phyloP scores from a whole-genome alignment of 169 alveolate genomes.

The Cyclospora cayetanensis region DNA sequence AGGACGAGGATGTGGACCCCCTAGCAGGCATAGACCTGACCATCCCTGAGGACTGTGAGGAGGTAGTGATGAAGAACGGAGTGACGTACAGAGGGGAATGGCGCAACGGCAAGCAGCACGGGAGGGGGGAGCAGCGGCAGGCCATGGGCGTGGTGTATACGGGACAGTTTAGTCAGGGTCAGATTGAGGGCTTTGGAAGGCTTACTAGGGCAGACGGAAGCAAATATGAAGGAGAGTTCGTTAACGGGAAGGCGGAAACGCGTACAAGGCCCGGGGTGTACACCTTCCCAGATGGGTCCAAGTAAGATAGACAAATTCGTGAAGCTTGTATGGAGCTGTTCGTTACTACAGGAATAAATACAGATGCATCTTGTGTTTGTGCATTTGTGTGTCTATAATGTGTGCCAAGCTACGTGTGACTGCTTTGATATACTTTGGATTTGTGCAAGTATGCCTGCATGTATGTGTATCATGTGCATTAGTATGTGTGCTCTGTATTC shows the following conservation, averaged over 20 bases:
- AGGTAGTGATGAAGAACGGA: slow-evolving; percentile 83
- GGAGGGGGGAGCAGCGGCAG: slow-evolving; percentile 82
- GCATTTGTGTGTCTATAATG: no score
- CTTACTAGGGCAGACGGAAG: slow-evolving; percentile 86
- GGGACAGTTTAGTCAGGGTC: slow-evolving; percentile 86
- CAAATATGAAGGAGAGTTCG: slow-evolving; percentile 84
- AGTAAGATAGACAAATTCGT: slow-evolving; percentile 38
- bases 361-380: no score
- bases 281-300: slow-evolving; percentile 70
- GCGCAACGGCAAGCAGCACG: slow-evolving; percentile 82
- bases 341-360: no score
- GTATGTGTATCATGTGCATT: no score
- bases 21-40: slow-evolving; percentile 67
- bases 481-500: no score
- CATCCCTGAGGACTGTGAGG: slow-evolving; percentile 79
- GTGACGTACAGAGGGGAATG: slow-evolving; percentile 87
- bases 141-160: slow-evolving; percentile 85
- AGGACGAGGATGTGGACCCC: slow-evolving; percentile 52
- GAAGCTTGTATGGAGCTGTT: not conserved
- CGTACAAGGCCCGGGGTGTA: slow-evolving; percentile 68
- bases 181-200: slow-evolving; percentile 86
- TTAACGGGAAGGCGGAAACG: slow-evolving; percentile 71
- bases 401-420: no score
- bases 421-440: no score
- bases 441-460: no score